phyloP scores from a whole-genome alignment of 306 rosid genomes.

The Echinosophora koreensis region DNA sequence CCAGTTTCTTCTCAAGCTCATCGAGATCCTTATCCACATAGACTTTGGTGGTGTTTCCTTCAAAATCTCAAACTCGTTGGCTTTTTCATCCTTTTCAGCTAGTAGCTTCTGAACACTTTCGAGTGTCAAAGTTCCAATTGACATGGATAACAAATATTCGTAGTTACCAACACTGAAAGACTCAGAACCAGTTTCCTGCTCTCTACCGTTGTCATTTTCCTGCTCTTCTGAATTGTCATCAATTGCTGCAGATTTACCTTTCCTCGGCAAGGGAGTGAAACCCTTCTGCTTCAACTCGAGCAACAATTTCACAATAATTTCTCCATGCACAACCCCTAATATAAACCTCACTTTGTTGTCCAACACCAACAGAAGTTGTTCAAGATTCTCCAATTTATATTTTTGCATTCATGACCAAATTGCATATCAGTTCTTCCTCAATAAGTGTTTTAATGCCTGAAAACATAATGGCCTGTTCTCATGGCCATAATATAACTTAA shows the following conservation, averaged over 20 bases:
- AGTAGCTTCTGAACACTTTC: slow-evolving; percentile 83
- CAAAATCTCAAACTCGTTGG: too few species aligned
- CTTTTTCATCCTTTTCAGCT: too few species aligned
- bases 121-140: too few species aligned
- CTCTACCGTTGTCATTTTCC: too few species aligned
- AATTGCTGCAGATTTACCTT: slow-evolving; percentile 71
- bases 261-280: slow-evolving; percentile 90
- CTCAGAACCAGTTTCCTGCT: slow-evolving; percentile 58
- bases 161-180: slow-evolving; percentile 56
- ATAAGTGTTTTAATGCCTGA: neutral
- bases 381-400: slow-evolving; percentile 67
- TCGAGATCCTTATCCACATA: too few species aligned
- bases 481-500: slow-evolving; percentile 47
- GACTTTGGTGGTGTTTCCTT: too few species aligned
- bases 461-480: neutral
- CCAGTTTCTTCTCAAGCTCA: too few species aligned
- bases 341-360: slow-evolving; percentile 90
- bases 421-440: slow-evolving; percentile 26
- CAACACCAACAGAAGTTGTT: slow-evolving; percentile 70
- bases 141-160: slow-evolving; percentile 77
- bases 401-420: slow-evolving; percentile 53
- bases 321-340: slow-evolving; percentile 85
- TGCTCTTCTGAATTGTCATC: slow-evolving; percentile 69
- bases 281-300: slow-evolving; percentile 84
- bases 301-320: slow-evolving; percentile 79